These are phyloP conservation scores for Aaosphaeria pasadenensis DNA, from an alignment of 2,329 filamentous ascomycete species.

Conservation along the genomic window DNA sequence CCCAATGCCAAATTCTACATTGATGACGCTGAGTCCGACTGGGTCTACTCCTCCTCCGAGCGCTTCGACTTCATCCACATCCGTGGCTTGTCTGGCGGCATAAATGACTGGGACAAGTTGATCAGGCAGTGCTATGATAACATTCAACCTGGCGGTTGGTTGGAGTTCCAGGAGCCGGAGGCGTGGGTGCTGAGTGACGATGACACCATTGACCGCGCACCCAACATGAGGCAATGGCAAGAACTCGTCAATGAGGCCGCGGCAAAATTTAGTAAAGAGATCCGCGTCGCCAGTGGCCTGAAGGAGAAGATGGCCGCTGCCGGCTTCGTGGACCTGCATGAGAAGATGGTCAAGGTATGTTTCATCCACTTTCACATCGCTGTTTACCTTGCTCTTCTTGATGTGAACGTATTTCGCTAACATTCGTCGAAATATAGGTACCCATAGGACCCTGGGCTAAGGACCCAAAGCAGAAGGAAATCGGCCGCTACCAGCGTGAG, in stretches of 20 bases:
- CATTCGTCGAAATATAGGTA: constrained; percentile 12
- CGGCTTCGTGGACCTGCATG: constrained; percentile 23
- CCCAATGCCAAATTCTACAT: constrained; percentile 46
- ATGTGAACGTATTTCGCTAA: no score
- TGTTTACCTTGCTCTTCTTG: no score
- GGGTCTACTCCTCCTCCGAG: constrained; percentile 32
- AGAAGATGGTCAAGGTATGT: constrained; percentile 33
- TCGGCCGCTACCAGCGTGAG: constrained; percentile 43
- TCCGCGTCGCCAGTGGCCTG: constrained; percentile 18
- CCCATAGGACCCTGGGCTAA: constrained; percentile 44
- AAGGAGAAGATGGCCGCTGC: constrained; percentile 25
- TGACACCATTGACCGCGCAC: constrained; percentile 21
- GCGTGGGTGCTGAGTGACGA: constrained; percentile 31
- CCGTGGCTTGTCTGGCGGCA: constrained; percentile 41
- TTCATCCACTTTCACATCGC: background rate
- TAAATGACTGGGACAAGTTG: constrained; percentile 43
- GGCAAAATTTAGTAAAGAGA: constrained; percentile 22
- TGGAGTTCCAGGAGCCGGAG: constrained; percentile 37
- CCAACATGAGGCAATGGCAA: constrained; percentile 26
- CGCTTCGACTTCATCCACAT: constrained; percentile 43
- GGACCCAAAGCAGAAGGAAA: constrained; percentile 49
- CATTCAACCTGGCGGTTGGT: constrained; percentile 29
- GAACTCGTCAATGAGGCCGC: constrained; percentile 25
- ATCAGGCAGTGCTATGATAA: constrained; percentile 23
- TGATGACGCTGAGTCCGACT: constrained; percentile 40